Base-by-base conservation (phyloP, 768 basidiomycete genomes). In the Tylopilus balloui region DNA sequence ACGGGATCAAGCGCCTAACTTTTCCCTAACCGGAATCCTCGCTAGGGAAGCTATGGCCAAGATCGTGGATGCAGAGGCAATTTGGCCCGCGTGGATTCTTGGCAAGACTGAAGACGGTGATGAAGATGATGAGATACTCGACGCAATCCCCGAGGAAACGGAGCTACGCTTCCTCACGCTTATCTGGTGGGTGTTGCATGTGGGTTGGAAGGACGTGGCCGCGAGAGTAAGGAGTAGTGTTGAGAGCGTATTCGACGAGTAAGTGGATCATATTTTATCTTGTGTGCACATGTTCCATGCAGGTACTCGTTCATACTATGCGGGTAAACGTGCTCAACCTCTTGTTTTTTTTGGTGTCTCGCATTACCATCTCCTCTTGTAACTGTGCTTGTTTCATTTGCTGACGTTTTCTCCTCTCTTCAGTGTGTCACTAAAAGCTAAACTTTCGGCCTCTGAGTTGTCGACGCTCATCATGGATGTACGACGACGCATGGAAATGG, bases 141-240 rank as follows among this genome's bases (percentile, higher is more conserved):
- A 68, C n/a, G 57, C 45, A n/a, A 68, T 84, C 7, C 71, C 66
- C 28, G 84, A 86, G 29, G 86, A 86, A 46, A 80, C 82, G 6
- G 92, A 94, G 65, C 73, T 80, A 51, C 80, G 83, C 61, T 97
- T 83, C 62, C 71, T 96, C 42, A 91, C 88, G 0, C 78, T 94
- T 57, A 88, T 84, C 32, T 97, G 92, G 92, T 95, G 92, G 92
- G 73, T 95, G 10, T 60, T 95, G 47, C 84, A 96, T 61, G 86
- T 92, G 4, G 92, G 94, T 0, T 95, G 93, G 92, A 88, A 85
- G 56, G 84, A 86, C 50, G 77, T 97, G 0, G 82, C 79, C 0
- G 81, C 82, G 54, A 72, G 88, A 32, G 87, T 93, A 0, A 70
- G 83, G 56, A 69, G 77, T 28, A 86, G 79, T 0, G 90, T 93